Evolutionary conservation across 768 basidiomycete genomes (phyloP).

Genomic region (Tremella fuciformis): DNA sequence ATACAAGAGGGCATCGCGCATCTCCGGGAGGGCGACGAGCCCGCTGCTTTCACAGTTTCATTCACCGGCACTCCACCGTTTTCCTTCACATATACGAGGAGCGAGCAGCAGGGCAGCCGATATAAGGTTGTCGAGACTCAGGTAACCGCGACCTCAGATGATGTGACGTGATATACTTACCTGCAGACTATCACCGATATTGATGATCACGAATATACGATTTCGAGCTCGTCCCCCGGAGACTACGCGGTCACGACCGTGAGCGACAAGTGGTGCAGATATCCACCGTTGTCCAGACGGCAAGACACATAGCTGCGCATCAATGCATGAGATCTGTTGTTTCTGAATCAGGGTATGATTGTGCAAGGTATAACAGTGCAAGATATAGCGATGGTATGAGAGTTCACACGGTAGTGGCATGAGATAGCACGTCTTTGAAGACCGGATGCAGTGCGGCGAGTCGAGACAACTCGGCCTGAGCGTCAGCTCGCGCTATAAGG

Average conservation of each 20-base stretch:
- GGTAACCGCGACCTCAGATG: no score
- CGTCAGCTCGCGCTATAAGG: not conserved
- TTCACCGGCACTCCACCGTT: conserved; percentile 91
- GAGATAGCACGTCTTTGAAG: not conserved
- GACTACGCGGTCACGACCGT: conserved; percentile 70
- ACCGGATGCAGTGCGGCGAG: conserved; percentile 8
- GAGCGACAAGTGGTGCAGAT: conserved; percentile 82
- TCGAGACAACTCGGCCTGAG: not conserved
- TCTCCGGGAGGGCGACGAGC: conserved; percentile 80
- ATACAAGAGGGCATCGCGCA: conserved; percentile 87
- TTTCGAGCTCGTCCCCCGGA: conserved; percentile 90
- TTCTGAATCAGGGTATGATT: not conserved
- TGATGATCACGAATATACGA: conserved; percentile 70
- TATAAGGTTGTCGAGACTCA: conserved; percentile 50
- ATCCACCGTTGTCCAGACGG: conserved; percentile 61
- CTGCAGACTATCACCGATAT: conserved; percentile 50
- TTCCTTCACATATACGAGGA: conserved; percentile 61
- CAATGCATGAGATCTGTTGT: conserved; percentile 2
- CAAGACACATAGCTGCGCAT: not conserved
- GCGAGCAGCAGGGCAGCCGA: conserved; percentile 25
- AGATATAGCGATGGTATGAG: not conserved
- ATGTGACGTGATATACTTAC: not conserved
- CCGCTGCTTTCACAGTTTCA: conserved; percentile 89
- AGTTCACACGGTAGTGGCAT: not conserved
- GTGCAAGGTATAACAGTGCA: no score